These are phyloP conservation scores for Phytophthora pini DNA, from an alignment of 352 stramenopile genomes.

Conservation along the genomic window DNA sequence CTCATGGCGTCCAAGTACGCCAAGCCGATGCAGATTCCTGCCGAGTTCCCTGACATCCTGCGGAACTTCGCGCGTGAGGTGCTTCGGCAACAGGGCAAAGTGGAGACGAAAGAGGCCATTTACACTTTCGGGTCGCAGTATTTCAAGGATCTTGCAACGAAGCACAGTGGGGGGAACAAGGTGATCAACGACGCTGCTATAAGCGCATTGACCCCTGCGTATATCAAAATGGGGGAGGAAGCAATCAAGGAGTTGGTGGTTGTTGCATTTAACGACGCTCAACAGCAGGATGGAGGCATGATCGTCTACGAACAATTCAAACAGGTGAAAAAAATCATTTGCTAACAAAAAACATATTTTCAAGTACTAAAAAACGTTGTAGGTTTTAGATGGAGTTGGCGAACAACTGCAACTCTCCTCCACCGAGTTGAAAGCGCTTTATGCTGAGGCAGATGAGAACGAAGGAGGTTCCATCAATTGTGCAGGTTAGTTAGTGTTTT, in stretches of 20 bases:
- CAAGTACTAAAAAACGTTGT: not conserved
- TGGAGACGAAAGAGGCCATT: constrained; percentile 83
- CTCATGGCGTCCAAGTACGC: constrained; percentile 87
- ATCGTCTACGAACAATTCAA: constrained; percentile 54
- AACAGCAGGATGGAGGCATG: constrained; percentile 49
- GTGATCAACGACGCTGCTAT: constrained; percentile 8
- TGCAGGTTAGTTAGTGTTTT: constrained; percentile 28
- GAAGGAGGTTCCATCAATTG: constrained; percentile 59
- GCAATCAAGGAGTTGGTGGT: constrained; percentile 57
- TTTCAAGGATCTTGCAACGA: constrained; percentile 67
- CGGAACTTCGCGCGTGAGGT: constrained; percentile 83
- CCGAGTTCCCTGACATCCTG: constrained; percentile 77
- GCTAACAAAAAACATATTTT: no score
- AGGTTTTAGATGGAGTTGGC: constrained; percentile 47
- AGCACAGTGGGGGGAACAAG: constrained; percentile 32
- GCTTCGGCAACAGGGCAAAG: constrained; percentile 81
- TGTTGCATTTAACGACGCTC: constrained; percentile 51
- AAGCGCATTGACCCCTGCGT: constrained; percentile 41
- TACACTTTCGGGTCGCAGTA: constrained; percentile 78
- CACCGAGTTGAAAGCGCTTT: constrained; percentile 60
- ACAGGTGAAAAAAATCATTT: constrained; percentile 26
- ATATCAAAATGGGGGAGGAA: constrained; percentile 72
- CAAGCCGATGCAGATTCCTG: constrained; percentile 79
- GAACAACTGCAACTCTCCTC: constrained; percentile 68
- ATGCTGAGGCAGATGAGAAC: constrained; percentile 71